Base-by-base conservation (phyloP, 257 asterid genomes). In the Rubia yunnanensis region DNA sequence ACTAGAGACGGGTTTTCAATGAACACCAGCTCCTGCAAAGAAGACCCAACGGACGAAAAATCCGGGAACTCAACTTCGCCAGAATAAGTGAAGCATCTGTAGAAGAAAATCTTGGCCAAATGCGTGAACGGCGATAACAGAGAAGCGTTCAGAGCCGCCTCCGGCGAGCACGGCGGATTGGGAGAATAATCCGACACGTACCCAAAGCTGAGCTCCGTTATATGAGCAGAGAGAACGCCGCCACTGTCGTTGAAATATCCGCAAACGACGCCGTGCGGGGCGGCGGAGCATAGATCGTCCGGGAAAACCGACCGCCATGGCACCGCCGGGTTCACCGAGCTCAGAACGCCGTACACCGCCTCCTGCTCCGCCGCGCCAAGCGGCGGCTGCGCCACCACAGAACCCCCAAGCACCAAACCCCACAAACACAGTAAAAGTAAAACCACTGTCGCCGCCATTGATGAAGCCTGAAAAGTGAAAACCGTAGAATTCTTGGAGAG, bases 231-330 rank as follows among this genome's bases (percentile, higher is more conserved):
- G 3, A 53, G 70, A 10, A 68, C 10, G 38, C 70, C 10, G 38
- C 70, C 52, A 18, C 55, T 17, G 39, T 80, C 77, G 55, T 74
- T 23, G 70, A 84, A 85, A 74, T 80, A 82, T 65, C 86, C 92
- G 74, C 96, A 91, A 10, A 84, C 85, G 71, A 91, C 80, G 66
- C 98, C 98, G 81, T 91, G 98, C 1, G 98, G 96, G 22, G 92
- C 87, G 57, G 95, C 73, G 59, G 76, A 9, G 84, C 98, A 88
- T n/a, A 91, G 69, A 17, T 91, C 98, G 30, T 86, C 98, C 31
- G 96, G 88, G 48, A 80, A 91, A 11, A 85, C 78, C 0, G 83
- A 57, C 20, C 96, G 85, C 98, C 98, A 88, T 1, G 83, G 73
- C 10, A 78, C 58, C 5, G 54, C 95, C 5, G 95, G 69, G 86